Evolutionary conservation across 805 yeast genomes (phyloP).

Genomic region (Zygotorulaspora danielsina): DNA sequence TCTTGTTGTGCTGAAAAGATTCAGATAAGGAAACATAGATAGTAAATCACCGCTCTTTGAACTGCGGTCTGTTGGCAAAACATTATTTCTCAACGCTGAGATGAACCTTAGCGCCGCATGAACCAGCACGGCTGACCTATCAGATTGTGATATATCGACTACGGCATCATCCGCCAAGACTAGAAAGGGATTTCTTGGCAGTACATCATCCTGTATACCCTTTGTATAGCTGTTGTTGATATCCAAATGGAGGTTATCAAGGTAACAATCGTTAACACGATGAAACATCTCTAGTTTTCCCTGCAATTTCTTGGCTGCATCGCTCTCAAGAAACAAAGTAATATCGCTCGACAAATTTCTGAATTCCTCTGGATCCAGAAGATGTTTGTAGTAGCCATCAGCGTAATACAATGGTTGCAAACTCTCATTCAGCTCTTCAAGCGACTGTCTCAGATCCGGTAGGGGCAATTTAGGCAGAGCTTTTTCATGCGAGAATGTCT

Average conservation of each 20-base stretch:
- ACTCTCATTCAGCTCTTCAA: constrained; percentile 50
- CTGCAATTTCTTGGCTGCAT: constrained; percentile 46
- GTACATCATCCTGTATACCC: constrained; percentile 57
- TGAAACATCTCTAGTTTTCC: constrained; percentile 48
- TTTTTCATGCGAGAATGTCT: constrained; percentile 20
- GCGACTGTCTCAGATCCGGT: constrained; percentile 50
- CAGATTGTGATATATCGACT: constrained; percentile 57
- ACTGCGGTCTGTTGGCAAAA: constrained; percentile 54
- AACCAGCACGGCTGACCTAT: constrained; percentile 62
- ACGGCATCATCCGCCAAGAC: constrained; percentile 72
- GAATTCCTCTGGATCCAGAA: constrained; percentile 25
- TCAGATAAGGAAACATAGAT: constrained; percentile 64
- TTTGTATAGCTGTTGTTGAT: constrained; percentile 49
- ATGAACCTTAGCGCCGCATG: constrained; percentile 65
- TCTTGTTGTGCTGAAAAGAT: constrained; percentile 67
- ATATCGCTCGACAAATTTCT: constrained; percentile 42
- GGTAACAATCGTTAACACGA: constrained; percentile 44
- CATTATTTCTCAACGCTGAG: constrained; percentile 50
- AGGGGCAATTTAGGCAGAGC: constrained; percentile 57
- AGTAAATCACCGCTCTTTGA: constrained; percentile 48
- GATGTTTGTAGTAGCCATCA: constrained; percentile 44
- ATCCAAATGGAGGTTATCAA: constrained; percentile 45
- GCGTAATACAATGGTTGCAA: constrained; percentile 55
- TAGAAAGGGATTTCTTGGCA: constrained; percentile 76
- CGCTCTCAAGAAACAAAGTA: constrained; percentile 42